Percentiles rank a stretch among this genome's conserved stretches.
phyloP scores from a whole-genome alignment of 2,329 filamentous ascomycete species.

The Penicillium brevicompactum region DNA sequence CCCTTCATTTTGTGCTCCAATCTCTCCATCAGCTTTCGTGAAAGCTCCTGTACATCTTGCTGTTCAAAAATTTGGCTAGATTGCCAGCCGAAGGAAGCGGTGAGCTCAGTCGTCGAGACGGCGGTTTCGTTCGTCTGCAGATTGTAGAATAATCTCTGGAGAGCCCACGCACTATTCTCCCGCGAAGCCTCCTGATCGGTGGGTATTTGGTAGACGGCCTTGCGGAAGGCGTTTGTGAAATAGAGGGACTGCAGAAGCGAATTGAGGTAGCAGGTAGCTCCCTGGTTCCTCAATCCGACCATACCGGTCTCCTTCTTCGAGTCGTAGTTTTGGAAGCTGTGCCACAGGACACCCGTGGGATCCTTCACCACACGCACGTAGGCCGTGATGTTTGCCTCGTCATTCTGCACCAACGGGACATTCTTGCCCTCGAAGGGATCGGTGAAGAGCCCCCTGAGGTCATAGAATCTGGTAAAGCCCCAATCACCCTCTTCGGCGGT shows the following conservation, averaged over 20 bases:
- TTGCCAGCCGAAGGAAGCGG: slow-evolving; percentile 97
- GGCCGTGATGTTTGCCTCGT: slow-evolving; percentile 49
- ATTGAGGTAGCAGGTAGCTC: slow-evolving; percentile 87
- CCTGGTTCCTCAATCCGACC: slow-evolving; percentile 95
- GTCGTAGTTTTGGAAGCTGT: slow-evolving; percentile 68
- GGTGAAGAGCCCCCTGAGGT: slow-evolving; percentile 82
- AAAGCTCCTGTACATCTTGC: slow-evolving; percentile 96
- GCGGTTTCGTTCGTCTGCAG: slow-evolving; percentile 83
- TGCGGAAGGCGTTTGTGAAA: slow-evolving; percentile 90
- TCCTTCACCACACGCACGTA: slow-evolving; percentile 54
- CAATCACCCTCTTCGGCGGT: slow-evolving; percentile 96
- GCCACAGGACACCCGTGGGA: slow-evolving; percentile 52
- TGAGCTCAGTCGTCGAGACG: slow-evolving; percentile 89
- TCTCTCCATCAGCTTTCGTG: slow-evolving; percentile 93
- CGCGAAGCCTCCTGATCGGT: slow-evolving; percentile 81
- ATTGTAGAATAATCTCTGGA: slow-evolving; percentile 93
- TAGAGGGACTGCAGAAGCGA: slow-evolving; percentile 82
- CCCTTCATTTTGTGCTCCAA: slow-evolving; percentile 99
- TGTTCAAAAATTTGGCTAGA: slow-evolving; percentile 98
- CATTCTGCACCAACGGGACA: slow-evolving; percentile 57
- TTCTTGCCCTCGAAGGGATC: slow-evolving; percentile 70
- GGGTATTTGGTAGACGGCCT: slow-evolving; percentile 96
- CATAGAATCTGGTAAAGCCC: slow-evolving; percentile 97
- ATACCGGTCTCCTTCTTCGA: slow-evolving; percentile 99
- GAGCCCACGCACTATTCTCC: slow-evolving; percentile 86